A percentile compares a stretch with the other conserved stretches of the same genome.
Evolutionary conservation across 768 basidiomycete genomes (phyloP).

Genomic region (Galerina sulciceps): DNA sequence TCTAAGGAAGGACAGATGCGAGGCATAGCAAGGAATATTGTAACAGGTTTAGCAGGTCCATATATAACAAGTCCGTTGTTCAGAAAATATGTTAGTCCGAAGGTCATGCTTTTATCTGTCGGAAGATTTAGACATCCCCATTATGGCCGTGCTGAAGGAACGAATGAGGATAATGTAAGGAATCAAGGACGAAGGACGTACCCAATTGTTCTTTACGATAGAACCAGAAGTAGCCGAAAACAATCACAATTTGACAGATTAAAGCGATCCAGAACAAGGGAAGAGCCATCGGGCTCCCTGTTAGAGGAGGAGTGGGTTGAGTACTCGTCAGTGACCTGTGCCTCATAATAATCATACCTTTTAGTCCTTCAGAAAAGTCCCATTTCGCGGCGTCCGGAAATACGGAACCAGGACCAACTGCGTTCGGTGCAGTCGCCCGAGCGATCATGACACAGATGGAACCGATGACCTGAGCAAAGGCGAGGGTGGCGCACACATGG

Average conservation of each 20-base stretch:
- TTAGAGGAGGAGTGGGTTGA: neutral
- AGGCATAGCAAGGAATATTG: constrained; percentile 26
- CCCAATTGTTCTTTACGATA: constrained; percentile 93
- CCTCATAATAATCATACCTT: constrained; percentile 38
- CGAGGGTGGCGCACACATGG: constrained; percentile 92
- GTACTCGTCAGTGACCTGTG: neutral
- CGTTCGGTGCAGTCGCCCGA: constrained; percentile 86
- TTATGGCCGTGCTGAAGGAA: constrained; percentile 26
- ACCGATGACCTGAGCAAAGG: constrained; percentile 89
- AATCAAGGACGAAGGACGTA: constrained; percentile 23
- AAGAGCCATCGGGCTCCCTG: constrained; percentile 79
- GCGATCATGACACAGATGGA: constrained; percentile 92
- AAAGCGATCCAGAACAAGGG: constrained; percentile 91
- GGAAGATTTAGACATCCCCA: neutral
- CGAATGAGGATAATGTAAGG: neutral
- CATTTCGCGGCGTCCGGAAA: constrained; percentile 93
- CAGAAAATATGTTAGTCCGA: constrained; percentile 25
- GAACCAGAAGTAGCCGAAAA: constrained; percentile 95
- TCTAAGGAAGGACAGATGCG: constrained; percentile 27
- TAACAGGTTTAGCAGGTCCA: constrained; percentile 31
- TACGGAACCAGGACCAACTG: constrained; percentile 86
- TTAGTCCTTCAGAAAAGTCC: constrained; percentile 78
- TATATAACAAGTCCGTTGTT: constrained; percentile 30
- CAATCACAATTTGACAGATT: constrained; percentile 80
- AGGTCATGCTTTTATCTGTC: neutral